Base-by-base conservation (phyloP, 2,329 filamentous ascomycete species). In the Fusarium metavorans region DNA sequence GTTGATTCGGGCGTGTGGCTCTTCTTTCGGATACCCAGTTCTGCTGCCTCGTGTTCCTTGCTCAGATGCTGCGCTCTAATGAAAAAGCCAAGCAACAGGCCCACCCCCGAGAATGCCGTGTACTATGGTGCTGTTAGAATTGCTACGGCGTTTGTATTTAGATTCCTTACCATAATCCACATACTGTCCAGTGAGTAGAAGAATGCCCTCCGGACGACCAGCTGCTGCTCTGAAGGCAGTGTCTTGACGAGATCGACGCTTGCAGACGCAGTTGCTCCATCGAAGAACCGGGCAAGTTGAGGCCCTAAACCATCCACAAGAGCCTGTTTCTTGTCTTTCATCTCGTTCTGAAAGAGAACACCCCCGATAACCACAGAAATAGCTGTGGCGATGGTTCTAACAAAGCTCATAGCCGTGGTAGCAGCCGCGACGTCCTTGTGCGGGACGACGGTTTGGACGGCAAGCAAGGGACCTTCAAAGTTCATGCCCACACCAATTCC, bases 321-420 rank as follows among this genome's bases (percentile, higher is more conserved):
- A 14, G 79, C 75, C 6, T 82, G 74, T 10, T 85, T 84, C 67
- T 88, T 86, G 30, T 82, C 82, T 65, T 88, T 82, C 89, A 93
- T 92, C 57, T 87, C 83, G 77, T 94, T 94, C 79, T 94, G 91
- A 82, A 94, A 94, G 5, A 94, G 85, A 6, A 93, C 91, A 4
- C 91, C 89, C 6, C 93, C 93, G 35, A 94, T 85, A 1, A 94
- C 92, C 54, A 93, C 87, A 0, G 89, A 90, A n/a, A 91, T 87
- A 1, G 90, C 88, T 0, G 89, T 92, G 3, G 89, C 89, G 3
- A 94, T 84, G 63, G 91, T 91, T 32, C 92, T 88, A 7, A 90
- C 84, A 75, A 92, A 92, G 5, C 88, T 86, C 73, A 92, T 90
- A 0, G 90, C 91, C 0, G 89, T 87, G 0, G 91, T 92, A 16